Conservation (phyloP, 257 asterid genomes). For the Fraxinus quadrangulata region DNA sequence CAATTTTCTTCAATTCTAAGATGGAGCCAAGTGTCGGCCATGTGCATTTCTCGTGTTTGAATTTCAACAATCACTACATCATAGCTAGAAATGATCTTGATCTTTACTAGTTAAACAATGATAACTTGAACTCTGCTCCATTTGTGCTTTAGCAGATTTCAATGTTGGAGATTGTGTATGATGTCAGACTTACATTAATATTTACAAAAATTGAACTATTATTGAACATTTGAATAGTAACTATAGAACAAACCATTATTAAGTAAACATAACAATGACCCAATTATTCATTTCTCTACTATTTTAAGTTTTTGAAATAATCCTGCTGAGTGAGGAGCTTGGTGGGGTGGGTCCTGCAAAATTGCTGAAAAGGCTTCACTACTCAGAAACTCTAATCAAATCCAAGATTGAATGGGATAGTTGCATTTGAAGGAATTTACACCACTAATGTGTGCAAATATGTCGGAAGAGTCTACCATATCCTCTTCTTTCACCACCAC, state of each 20-base stretch:
- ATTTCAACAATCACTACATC: too few relatives aligned
- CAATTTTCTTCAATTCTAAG: too few relatives aligned
- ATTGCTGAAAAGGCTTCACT: constrained; percentile 23
- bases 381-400: constrained; percentile 30
- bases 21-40: too few relatives aligned
- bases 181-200: neutral
- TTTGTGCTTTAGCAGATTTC: neutral
- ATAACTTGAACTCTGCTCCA: neutral
- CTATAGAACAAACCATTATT: neutral
- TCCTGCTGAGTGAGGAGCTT: neutral
- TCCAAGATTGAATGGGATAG: constrained; percentile 76
- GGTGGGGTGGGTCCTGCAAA: constrained; percentile 29
- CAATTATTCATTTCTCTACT: neutral
- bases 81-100: too few relatives aligned
- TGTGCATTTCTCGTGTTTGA: too few relatives aligned
- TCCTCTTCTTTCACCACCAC: constrained; percentile 66
- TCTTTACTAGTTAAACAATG: neutral
- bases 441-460: constrained; percentile 70
- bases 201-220: neutral
- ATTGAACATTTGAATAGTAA: neutral
- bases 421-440: constrained; percentile 77
- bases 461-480: constrained; percentile 55
- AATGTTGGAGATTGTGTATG: neutral
- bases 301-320: neutral
- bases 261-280: neutral